Evolutionary conservation across 116 monocot genomes (phyloP), one percentile per base, ranked within the genome.

Genomic region (Phalaenopsis hybrid): DNA sequence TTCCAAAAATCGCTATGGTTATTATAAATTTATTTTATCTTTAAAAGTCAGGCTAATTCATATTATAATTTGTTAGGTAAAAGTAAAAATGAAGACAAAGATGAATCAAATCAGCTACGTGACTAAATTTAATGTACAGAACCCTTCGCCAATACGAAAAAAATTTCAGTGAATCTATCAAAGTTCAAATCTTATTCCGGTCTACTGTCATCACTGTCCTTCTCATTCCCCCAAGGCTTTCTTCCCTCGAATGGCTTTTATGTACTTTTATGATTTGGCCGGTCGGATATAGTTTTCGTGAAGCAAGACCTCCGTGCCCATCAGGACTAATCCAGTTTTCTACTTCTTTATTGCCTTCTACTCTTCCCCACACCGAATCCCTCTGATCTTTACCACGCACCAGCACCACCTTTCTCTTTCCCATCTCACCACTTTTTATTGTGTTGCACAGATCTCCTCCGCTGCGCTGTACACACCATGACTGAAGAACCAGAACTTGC

Each of bases 401-500:
- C 55, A 5, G 17, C 57, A 20, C 17, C n/a, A 33, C 8, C 12
- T 63, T 63, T 63, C 13, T 28, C 61, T 44, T 58, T 67, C 50
- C 16, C 65, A 77, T 4, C 82, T 82, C 43, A 57, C 69, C 37
- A 3, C 44, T 8, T 28, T 23, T 81, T 74, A 1, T 18, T 5
- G 13, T 74, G 28, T 28, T 82, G 20, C 28, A 25, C 59, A 79
- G 79, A 84, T 79, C 76, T 10, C 49, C 44, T 41, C 20, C 52
- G 23, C 16, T 52, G 21, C 52, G 0, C 43, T 21, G 44, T 6
- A 23, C 63, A 55, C 6, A 11, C 70, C 41, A 84, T 84, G 84
- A 51, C 73, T 13, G 84, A 74, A 79, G 84, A 73, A 8, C 44
- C 59, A 37, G 67, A 81, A 43, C 21, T 69, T 51, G 44, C 34